A percentile compares a stretch with the other conserved stretches of the same genome.
These are phyloP conservation scores for Hypoxylon rickii DNA, from an alignment of 495 filamentous ascomycete species.

Conservation along the genomic window DNA sequence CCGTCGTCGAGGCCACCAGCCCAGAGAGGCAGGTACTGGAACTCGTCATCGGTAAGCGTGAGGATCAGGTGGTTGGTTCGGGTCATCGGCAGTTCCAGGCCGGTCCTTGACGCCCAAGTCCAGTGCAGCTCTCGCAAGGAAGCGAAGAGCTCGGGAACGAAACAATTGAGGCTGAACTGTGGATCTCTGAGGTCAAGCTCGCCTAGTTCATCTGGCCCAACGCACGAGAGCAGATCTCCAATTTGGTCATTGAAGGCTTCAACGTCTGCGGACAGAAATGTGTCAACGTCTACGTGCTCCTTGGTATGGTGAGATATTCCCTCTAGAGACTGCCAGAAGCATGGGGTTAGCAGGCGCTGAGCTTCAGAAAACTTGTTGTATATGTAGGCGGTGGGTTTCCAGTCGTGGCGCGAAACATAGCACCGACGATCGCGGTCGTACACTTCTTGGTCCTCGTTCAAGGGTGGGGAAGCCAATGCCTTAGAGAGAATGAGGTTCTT, in stretches of 20 bases:
- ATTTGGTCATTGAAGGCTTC: neutral
- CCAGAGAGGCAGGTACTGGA: slow-evolving; percentile 52
- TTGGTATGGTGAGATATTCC: neutral
- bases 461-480: slow-evolving; percentile 6
- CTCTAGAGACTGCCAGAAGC: slow-evolving; percentile 40
- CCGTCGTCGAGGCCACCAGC: slow-evolving; percentile 53
- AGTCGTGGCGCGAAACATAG: slow-evolving; percentile 28
- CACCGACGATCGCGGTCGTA: slow-evolving; percentile 33
- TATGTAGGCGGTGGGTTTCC: slow-evolving; percentile 11
- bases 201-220: no score
- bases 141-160: slow-evolving; percentile 1
- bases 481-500: slow-evolving; percentile 12
- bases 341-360: slow-evolving; percentile 39
- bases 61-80: slow-evolving; percentile 41
- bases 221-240: neutral
- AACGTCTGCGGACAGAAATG: neutral
- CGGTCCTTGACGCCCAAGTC: slow-evolving; percentile 8
- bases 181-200: no score
- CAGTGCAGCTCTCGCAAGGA: neutral
- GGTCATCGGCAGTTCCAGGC: slow-evolving; percentile 29
- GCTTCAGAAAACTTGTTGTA: slow-evolving; percentile 25
- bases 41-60: slow-evolving; percentile 42
- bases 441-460: neutral
- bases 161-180: no score
- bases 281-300: no score